Evolutionary conservation across 2,329 filamentous ascomycete genomes (phyloP), one percentile per base, ranked within the genome.

Genomic region (Cladosporium phlei): DNA sequence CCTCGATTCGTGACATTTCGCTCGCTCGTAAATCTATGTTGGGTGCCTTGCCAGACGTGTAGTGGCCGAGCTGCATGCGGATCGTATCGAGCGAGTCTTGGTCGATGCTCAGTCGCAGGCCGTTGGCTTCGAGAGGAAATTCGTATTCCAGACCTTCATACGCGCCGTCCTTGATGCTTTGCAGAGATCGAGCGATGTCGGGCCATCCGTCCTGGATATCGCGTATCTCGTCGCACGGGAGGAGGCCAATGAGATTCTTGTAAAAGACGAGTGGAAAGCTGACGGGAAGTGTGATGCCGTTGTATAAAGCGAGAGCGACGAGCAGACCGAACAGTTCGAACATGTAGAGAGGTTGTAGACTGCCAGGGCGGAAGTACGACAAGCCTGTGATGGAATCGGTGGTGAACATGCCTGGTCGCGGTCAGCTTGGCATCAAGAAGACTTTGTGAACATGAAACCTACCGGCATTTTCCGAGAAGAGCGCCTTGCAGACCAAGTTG

Each of bases 261-360:
- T 98, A 98, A 3, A 98, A 76, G 0, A 83, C 86, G 48, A 80
- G 77, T 1, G 93, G 93, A 51, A 98, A 93, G 1, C 85, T 95
- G 32, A 97, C 77, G 0, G 93, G 93, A 1, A 98, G 73, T 0
- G 90, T 95, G 19, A 97, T 74, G 1, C 91, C 91, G 55, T 98
- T 98, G 69, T 93, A 96, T 4, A 97, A 71, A 4, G 93, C 93
- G 14, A 98, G 74, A 1, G 87, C 94, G 53, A 96, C 76, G n/a
- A 97, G 70, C 9, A 96, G 68, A 1, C 93, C 93, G 24, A 96
- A 74, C 16, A 97, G 77, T 65, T 97, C 88, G 58, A 86, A 97
- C 61, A 93, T 93, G 79, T 91, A 93, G 5, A 86, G 72, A 2
- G 88, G 87, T 51, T 94, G 89, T 6, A 88, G 69, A 4, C 88